Conservation (phyloP, 345 rosid species). For the Populus deltoides region DNA sequence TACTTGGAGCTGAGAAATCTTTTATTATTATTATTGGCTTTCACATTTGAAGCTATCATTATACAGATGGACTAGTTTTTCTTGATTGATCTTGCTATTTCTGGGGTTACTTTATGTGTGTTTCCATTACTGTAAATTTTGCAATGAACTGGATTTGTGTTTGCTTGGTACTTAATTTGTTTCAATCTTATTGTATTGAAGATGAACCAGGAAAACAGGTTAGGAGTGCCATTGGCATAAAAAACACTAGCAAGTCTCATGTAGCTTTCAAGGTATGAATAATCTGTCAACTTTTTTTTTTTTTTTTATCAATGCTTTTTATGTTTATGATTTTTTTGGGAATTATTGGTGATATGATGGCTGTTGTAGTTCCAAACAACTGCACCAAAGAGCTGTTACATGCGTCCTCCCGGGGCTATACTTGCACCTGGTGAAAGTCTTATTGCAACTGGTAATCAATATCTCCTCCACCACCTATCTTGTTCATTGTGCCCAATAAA, state of each 20-base stretch:
- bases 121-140: background rate
- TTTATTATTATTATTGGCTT: background rate
- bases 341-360: background rate
- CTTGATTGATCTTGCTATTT: background rate
- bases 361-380: slow-evolving; percentile 33
- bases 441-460: slow-evolving; percentile 32
- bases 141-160: too few relatives aligned
- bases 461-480: background rate
- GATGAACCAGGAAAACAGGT: slow-evolving; percentile 40
- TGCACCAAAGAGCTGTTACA: slow-evolving; percentile 38
- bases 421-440: slow-evolving; percentile 37
- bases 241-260: slow-evolving; percentile 31
- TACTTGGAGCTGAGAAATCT: background rate
- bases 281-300: background rate
- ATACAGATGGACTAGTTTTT: background rate
- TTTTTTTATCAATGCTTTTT: background rate
- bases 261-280: slow-evolving; percentile 34
- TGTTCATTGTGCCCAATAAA: background rate
- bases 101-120: background rate
- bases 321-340: background rate
- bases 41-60: slow-evolving; percentile 2
- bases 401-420: slow-evolving; percentile 39
- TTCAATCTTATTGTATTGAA: background rate
- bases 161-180: too few relatives aligned
- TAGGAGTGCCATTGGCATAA: slow-evolving; percentile 35